Evolutionary conservation across 441 rosid genomes (phyloP).

Genomic region (Jatropha podagrica): DNA sequence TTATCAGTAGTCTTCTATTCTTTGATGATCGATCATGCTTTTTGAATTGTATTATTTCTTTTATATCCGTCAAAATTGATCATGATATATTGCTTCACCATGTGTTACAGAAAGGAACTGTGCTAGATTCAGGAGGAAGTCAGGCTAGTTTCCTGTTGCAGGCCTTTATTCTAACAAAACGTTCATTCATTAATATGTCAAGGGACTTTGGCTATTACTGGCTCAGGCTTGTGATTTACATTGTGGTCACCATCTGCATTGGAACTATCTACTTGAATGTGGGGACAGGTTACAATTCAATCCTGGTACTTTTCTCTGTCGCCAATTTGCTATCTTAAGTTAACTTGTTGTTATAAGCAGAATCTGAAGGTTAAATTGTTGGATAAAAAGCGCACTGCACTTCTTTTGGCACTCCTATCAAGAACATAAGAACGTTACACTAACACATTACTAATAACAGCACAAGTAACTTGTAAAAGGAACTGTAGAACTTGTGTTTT

Average conservation of each 20-base stretch:
- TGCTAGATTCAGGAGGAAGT: conserved; percentile 91
- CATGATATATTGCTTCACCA: not conserved
- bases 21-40: too few relatives aligned
- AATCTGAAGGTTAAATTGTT: not conserved
- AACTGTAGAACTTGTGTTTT: too few relatives aligned
- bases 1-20: too few relatives aligned
- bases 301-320: conserved; percentile 53
- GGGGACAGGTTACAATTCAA: conserved; percentile 81
- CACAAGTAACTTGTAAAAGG: too few relatives aligned
- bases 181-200: conserved; percentile 92
- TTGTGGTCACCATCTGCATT: conserved; percentile 83
- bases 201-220: conserved; percentile 98
- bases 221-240: conserved; percentile 85
- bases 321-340: not conserved
- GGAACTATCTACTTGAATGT: conserved; percentile 90
- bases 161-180: conserved; percentile 77
- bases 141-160: conserved; percentile 93
- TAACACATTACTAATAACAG: too few relatives aligned
- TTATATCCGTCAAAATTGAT: too few relatives aligned
- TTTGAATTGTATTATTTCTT: too few relatives aligned
- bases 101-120: conserved; percentile 79
- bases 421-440: too few relatives aligned
- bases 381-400: too few relatives aligned
- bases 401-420: too few relatives aligned
- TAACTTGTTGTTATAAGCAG: not conserved